Evolutionary conservation across 2,329 filamentous ascomycete species (phyloP).

Genomic region (Tolypocladium sp.): DNA sequence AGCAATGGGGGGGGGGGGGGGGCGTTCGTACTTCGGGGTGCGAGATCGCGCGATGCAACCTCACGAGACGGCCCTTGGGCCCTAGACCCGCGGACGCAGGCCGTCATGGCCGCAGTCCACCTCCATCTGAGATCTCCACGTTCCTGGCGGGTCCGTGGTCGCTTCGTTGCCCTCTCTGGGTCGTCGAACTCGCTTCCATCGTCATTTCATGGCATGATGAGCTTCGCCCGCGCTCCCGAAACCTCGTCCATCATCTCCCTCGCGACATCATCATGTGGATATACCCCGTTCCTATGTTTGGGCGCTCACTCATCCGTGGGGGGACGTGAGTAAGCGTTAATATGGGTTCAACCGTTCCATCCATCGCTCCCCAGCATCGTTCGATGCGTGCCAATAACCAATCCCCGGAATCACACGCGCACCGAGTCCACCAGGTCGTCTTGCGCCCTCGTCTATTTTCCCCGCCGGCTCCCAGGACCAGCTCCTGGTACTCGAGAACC

Average conservation of each 20-base stretch:
- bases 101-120: background rate
- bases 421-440: background rate
- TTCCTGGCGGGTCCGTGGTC: background rate
- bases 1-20: background rate
- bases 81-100: background rate
- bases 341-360: background rate
- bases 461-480: background rate
- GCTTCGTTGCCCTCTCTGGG: background rate
- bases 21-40: background rate
- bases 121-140: constrained; percentile 1
- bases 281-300: background rate
- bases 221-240: background rate
- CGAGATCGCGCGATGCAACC: background rate
- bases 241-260: background rate
- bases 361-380: background rate
- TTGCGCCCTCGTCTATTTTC: background rate
- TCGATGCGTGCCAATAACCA: background rate
- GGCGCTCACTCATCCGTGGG: background rate
- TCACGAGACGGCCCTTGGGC: background rate
- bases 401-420: background rate
- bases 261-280: background rate
- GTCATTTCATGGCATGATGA: background rate
- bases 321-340: background rate
- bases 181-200: too few relatives aligned
- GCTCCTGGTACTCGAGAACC: background rate